Conservation (phyloP, 169 alveolate species). For the Eimeria falciformis region DNA sequence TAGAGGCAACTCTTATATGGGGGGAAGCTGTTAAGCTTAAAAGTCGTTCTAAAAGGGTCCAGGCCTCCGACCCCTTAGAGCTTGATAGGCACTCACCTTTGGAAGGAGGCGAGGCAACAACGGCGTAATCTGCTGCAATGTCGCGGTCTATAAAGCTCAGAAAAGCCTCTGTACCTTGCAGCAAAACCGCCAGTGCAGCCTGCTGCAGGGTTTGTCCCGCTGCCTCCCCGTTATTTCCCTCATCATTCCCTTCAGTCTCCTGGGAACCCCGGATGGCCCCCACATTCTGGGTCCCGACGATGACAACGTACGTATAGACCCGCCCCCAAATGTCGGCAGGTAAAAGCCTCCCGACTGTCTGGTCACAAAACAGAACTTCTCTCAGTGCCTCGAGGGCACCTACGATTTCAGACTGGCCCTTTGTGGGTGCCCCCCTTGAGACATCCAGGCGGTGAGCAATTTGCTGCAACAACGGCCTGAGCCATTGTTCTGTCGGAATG, state of each 20-base stretch:
- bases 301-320: not conserved
- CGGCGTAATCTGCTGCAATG: not conserved
- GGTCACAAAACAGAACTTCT: not conserved
- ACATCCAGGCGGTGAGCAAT: not conserved
- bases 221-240: no score
- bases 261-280: not conserved
- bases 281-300: not conserved
- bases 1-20: not conserved
- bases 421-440: not conserved
- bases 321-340: constrained; percentile 16
- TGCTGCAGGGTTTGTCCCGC: not conserved
- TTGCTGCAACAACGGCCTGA: constrained; percentile 37
- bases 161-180: constrained; percentile 1
- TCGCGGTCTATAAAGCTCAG: not conserved
- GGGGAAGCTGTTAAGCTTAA: not conserved
- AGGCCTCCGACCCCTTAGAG: not conserved
- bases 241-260: no score
- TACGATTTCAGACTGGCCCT: not conserved
- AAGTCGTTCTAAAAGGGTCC: constrained; percentile 11
- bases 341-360: not conserved
- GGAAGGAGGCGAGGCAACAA: not conserved
- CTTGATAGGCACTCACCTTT: not conserved
- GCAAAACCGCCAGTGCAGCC: not conserved
- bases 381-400: constrained; percentile 34
- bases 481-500: not conserved